phyloP scores from a whole-genome alignment of 192 early-diverging fungal genomes.

The Linderina pennispora region DNA sequence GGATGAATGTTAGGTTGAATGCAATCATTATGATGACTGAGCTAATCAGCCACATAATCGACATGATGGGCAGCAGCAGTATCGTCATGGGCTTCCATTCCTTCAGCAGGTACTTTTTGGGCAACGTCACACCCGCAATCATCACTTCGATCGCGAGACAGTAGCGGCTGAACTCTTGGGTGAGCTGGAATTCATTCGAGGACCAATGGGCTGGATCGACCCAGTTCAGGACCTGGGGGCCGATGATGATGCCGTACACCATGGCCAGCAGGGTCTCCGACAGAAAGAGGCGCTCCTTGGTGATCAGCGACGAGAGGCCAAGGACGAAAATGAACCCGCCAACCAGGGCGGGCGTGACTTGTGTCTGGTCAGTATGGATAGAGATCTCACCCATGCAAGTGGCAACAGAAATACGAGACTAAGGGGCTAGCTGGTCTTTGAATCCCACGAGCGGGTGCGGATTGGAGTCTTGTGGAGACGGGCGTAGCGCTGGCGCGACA shows the following conservation, averaged over 20 bases:
- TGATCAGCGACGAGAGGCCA: constrained; percentile 58
- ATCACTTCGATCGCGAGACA: constrained; percentile 82
- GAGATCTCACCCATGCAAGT: constrained; percentile 30
- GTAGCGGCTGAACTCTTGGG: constrained; percentile 67
- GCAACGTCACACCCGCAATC: constrained; percentile 76
- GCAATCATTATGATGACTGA: constrained; percentile 61
- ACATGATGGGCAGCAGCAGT: constrained; percentile 75
- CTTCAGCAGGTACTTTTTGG: constrained; percentile 67
- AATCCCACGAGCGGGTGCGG: background rate
- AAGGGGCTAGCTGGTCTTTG: background rate
- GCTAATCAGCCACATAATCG: constrained; percentile 70
- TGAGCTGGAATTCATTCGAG: constrained; percentile 48
- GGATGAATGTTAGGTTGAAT: constrained; percentile 48
- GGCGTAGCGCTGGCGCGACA: background rate
- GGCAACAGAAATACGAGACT: background rate
- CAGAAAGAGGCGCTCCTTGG: constrained; percentile 65
- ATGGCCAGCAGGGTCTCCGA: constrained; percentile 79
- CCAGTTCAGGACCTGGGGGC: constrained; percentile 64
- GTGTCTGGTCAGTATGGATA: constrained; percentile 21
- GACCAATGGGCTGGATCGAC: constrained; percentile 61
- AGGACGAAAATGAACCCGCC: constrained; percentile 67
- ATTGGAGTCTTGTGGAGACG: background rate
- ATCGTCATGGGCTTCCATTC: constrained; percentile 61
- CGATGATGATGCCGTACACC: constrained; percentile 78
- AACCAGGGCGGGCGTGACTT: constrained; percentile 49